Conservation (phyloP, 768 basidiomycete species). For the Pleurotus tuber-regium region DNA sequence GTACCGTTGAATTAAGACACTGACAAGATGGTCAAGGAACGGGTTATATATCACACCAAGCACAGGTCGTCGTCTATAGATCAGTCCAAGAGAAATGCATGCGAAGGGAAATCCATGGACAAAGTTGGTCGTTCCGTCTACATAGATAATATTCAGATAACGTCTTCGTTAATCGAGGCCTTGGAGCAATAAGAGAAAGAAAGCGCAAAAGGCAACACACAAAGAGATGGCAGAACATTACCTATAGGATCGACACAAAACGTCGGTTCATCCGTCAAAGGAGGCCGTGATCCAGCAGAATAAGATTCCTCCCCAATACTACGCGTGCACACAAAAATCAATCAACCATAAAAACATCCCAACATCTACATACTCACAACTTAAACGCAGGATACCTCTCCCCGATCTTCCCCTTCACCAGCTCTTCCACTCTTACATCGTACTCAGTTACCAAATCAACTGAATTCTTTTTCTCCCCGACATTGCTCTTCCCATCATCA, state of each 20-base stretch:
- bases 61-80: conserved; percentile 77
- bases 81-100: conserved; percentile 89
- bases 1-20: conserved; percentile 14
- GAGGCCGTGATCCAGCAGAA: conserved; percentile 64
- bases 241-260: conserved; percentile 97
- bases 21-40: conserved; percentile 79
- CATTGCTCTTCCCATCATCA: conserved; percentile 49
- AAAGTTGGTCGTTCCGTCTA: conserved; percentile 90
- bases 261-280: conserved; percentile 84
- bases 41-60: conserved; percentile 94
- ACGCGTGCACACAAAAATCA: background rate
- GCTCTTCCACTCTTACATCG: conserved; percentile 86
- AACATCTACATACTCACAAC: conserved; percentile 82
- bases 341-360: background rate
- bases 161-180: too few species aligned
- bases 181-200: background rate
- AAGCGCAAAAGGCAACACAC: background rate
- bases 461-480: conserved; percentile 82
- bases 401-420: conserved; percentile 70
- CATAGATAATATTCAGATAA: background rate
- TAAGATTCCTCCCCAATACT: conserved; percentile 97
- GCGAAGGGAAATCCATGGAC: conserved; percentile 84
- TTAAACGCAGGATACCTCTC: conserved; percentile 69
- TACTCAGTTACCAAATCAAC: conserved; percentile 96
- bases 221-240: conserved; percentile 24